Evolutionary conservation across 805 yeast genomes (phyloP).

Genomic region (Starmerella kuoi): DNA sequence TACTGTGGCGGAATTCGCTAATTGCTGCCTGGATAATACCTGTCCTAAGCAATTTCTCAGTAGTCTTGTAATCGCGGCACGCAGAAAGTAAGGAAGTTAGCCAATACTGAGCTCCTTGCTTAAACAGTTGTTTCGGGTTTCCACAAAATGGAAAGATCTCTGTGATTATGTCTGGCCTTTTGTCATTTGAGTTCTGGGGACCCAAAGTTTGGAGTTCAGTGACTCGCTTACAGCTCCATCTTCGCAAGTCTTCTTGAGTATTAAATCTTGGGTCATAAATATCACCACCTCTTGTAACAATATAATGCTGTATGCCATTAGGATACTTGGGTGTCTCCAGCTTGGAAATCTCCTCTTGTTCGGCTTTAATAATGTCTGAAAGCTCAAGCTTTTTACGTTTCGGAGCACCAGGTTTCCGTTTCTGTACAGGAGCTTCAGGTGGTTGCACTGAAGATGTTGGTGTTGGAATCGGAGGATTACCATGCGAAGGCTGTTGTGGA

Average conservation of each 20-base stretch:
- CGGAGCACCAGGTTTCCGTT: too few species aligned
- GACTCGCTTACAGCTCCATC: neutral
- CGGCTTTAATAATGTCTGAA: neutral
- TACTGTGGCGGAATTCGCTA: neutral
- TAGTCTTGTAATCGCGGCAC: slow-evolving; percentile 5
- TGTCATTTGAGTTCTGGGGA: neutral
- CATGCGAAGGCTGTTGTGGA: too few species aligned
- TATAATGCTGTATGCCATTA: neutral
- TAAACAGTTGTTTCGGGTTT: neutral
- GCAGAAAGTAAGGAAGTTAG: slow-evolving; percentile 2
- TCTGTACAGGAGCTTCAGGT: too few species aligned
- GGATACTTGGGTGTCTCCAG: neutral
- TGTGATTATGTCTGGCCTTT: neutral
- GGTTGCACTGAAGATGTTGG: too few species aligned
- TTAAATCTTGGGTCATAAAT: neutral
- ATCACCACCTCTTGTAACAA: neutral
- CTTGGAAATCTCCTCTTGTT: neutral
- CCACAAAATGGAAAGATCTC: neutral
- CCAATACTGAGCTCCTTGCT: neutral
- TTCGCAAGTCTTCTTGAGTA: neutral
- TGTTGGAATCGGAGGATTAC: too few species aligned
- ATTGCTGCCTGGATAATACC: slow-evolving; percentile 8
- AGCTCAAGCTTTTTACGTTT: too few species aligned
- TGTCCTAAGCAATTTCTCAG: slow-evolving; percentile 1
- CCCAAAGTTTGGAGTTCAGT: neutral